Percentiles rank a stretch among this genome's conserved stretches.
These are phyloP conservation scores for Lachancea dasiensis DNA, from an alignment of 805 yeast genomes.

Conservation along the genomic window DNA sequence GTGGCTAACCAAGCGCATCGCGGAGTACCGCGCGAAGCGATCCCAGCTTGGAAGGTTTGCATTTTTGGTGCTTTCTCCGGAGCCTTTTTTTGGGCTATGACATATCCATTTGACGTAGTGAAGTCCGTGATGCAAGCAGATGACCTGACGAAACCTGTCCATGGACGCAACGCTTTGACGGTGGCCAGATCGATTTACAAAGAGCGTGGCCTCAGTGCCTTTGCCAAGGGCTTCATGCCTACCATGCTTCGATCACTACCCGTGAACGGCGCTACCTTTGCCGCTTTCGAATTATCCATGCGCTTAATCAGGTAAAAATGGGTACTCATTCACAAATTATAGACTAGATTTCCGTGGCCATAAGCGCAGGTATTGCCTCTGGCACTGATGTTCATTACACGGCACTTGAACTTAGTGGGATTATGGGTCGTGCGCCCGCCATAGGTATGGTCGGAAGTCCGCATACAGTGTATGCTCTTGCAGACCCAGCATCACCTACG, in stretches of 20 bases:
- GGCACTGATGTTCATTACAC: too few relatives aligned
- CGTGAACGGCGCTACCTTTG: conserved; percentile 95
- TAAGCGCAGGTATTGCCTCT: too few relatives aligned
- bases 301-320: conserved; percentile 37
- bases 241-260: conserved; percentile 96
- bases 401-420: too few relatives aligned
- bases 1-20: conserved; percentile 47
- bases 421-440: too few relatives aligned
- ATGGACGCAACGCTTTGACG: conserved; percentile 49
- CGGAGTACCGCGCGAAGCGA: conserved; percentile 51
- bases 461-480: too few relatives aligned
- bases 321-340: not conserved
- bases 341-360: too few relatives aligned
- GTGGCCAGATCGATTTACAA: conserved; percentile 51
- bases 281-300: conserved; percentile 87
- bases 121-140: conserved; percentile 86
- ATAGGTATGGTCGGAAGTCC: too few relatives aligned
- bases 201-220: conserved; percentile 65
- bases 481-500: too few relatives aligned
- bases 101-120: conserved; percentile 86
- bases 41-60: conserved; percentile 86
- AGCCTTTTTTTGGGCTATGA: conserved; percentile 74
- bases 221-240: conserved; percentile 87
- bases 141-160: conserved; percentile 51
- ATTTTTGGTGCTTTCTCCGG: conserved; percentile 89